Evolutionary conservation across 768 basidiomycete species (phyloP), one percentile per base, ranked within the genome.

Genomic region (Leccinum broughii): DNA sequence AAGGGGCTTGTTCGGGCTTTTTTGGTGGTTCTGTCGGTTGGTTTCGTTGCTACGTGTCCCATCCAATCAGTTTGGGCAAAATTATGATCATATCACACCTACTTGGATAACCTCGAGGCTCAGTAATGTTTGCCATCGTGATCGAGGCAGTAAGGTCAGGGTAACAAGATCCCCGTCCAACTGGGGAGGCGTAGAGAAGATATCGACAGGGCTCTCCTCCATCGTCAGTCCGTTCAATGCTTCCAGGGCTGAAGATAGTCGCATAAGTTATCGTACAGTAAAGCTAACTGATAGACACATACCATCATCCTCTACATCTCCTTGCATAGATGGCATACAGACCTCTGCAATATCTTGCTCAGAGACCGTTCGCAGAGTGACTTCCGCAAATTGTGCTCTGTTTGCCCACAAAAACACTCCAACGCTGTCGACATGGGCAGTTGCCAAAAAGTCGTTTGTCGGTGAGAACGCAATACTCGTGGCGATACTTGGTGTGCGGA

Each of bases 361-460:
- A 8, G 79, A 75, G n/a, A 98, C 83, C 56, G 85, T 86, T 58
- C 87, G 85, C 73, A 95, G 85, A 2, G 93, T 80, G 17, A 97
- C 83, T 60, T 96, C 91, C 0, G 88, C 75, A 72, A 95, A 98
- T 71, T 98, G 97, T 10, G 95, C 94, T 53, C 94, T 87, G 74
- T 99, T 98, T 13, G 95, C 93, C 95, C 97, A 99, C n/a, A 99
- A 83, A 73, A 90, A 95, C 2, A 99, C 83, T 11, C 95, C 97
- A 56, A 98, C 89, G 60, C 88, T 94, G 66, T 97, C 95, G 6
- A 97, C 87, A 71, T 99, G 97, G 1, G 93, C 82, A 10, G 95
- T 95, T 1, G 97, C 97, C 62, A 99, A 76, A 77, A 99, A 98
- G 73, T 98, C 97, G 57, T 91, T 90, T 0, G 93, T 89, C 0